Evolutionary conservation across 352 stramenopile species (phyloP).

Genomic region (Phytopythium oedochilum): DNA sequence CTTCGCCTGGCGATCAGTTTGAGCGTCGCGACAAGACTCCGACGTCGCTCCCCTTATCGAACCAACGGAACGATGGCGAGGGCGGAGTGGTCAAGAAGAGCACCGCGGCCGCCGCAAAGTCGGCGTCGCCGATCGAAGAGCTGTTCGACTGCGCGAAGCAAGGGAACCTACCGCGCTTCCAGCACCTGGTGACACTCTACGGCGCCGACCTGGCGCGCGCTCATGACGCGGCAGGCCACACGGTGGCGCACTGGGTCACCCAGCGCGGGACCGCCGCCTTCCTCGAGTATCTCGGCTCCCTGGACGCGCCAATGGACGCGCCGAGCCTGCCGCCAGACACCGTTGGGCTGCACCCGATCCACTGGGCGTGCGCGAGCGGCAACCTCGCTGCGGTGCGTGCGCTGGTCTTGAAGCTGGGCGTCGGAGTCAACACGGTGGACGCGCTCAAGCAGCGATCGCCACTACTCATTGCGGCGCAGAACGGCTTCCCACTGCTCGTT

Average conservation of each 20-base stretch:
- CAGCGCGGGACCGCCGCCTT: slow-evolving; percentile 51
- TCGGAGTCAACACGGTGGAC: slow-evolving; percentile 75
- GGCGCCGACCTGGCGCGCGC: slow-evolving; percentile 27
- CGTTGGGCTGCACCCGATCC: slow-evolving; percentile 69
- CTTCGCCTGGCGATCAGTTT: background rate
- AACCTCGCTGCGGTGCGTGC: slow-evolving; percentile 61
- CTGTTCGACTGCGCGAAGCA: slow-evolving; percentile 61
- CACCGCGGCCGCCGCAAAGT: background rate
- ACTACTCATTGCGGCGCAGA: slow-evolving; percentile 69
- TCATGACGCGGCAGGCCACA: slow-evolving; percentile 64
- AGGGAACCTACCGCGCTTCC: slow-evolving; percentile 50
- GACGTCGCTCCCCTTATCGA: background rate
- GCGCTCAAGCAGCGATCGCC: slow-evolving; percentile 67
- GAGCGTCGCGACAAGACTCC: background rate
- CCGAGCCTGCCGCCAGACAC: slow-evolving; percentile 43
- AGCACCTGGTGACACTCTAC: slow-evolving; percentile 39
- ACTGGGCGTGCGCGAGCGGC: slow-evolving; percentile 76
- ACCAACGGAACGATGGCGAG: too few relatives aligned
- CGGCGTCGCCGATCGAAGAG: slow-evolving; percentile 44
- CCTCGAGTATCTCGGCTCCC: slow-evolving; percentile 42
- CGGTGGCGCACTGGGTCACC: slow-evolving; percentile 65
- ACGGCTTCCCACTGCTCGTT: slow-evolving; percentile 70
- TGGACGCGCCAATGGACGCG: slow-evolving; percentile 45
- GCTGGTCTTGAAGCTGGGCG: slow-evolving; percentile 51
- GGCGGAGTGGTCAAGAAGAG: too few relatives aligned